These are phyloP conservation scores for Aspergillus tamarii DNA, from an alignment of 2,329 filamentous ascomycete genomes.

Conservation along the genomic window DNA sequence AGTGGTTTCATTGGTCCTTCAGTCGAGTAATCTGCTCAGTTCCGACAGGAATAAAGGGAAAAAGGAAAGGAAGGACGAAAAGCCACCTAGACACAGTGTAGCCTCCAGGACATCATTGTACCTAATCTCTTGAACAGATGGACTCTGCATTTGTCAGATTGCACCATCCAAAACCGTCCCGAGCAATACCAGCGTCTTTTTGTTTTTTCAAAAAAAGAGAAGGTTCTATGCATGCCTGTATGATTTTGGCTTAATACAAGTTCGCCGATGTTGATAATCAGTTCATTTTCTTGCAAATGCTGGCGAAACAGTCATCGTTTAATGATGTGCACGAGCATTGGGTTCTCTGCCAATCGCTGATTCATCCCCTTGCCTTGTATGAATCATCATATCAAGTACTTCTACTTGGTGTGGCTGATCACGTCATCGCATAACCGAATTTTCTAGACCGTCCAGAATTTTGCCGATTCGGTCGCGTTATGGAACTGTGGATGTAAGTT, in stretches of 20 bases:
- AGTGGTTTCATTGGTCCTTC: not conserved
- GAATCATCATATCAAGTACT: not conserved
- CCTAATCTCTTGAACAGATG: not conserved
- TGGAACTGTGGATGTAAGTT: not conserved
- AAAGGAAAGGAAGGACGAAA: not conserved
- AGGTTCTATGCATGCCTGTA: not conserved
- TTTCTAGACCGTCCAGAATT: not conserved
- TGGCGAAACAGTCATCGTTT: not conserved
- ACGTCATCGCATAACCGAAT: constrained; percentile 7
- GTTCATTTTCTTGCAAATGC: not conserved
- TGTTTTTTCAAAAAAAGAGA: too few species aligned
- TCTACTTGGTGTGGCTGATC: not conserved
- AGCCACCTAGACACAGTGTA: not conserved
- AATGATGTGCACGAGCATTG: not conserved
- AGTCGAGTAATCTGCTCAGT: not conserved
- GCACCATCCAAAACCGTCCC: not conserved
- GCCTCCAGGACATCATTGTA: not conserved
- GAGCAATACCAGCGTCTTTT: not conserved
- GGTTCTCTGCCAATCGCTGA: not conserved
- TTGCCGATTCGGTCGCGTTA: constrained; percentile 4
- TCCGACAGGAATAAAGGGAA: not conserved
- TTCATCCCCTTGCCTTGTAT: not conserved
- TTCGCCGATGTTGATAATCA: not conserved
- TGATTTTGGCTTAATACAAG: not conserved
- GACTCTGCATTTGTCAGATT: not conserved